Evolutionary conservation across 2,329 filamentous ascomycete species (phyloP).

Genomic region (Monosporascus sp.): DNA sequence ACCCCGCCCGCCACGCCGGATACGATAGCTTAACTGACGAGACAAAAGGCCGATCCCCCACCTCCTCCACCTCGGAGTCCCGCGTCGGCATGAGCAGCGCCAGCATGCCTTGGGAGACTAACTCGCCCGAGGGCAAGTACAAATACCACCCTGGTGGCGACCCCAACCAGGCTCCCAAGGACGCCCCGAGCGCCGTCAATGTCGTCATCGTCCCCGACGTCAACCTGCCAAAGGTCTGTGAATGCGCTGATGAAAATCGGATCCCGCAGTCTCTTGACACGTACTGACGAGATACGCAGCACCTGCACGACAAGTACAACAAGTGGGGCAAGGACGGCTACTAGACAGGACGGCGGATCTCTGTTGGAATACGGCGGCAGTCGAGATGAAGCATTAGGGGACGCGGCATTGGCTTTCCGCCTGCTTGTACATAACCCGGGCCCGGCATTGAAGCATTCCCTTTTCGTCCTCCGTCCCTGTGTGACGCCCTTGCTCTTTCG

Average conservation of each 20-base stretch:
- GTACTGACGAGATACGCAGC: constrained; percentile 41
- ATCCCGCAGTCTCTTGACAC: too few relatives aligned
- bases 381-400: neutral
- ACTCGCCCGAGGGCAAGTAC: constrained; percentile 60
- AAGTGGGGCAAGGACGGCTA: constrained; percentile 99
- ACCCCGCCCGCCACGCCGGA: neutral
- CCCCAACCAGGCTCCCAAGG: constrained; percentile 66
- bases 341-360: constrained; percentile 29
- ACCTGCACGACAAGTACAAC: constrained; percentile 96
- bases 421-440: constrained; percentile 1
- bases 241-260: neutral
- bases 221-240: constrained; percentile 76
- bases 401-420: neutral
- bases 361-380: neutral
- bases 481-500: neutral
- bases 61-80: constrained; percentile 75
- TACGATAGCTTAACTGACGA: neutral
- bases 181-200: constrained; percentile 93
- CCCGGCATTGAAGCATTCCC: neutral
- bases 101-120: constrained; percentile 89
- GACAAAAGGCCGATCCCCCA: constrained; percentile 69
- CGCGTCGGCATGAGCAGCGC: constrained; percentile 66
- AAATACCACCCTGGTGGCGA: constrained; percentile 85
- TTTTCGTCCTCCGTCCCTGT: neutral
- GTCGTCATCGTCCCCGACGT: constrained; percentile 91